Evolutionary conservation across 2,329 filamentous ascomycete genomes (phyloP).

Genomic region (Fusarium paranaense): DNA sequence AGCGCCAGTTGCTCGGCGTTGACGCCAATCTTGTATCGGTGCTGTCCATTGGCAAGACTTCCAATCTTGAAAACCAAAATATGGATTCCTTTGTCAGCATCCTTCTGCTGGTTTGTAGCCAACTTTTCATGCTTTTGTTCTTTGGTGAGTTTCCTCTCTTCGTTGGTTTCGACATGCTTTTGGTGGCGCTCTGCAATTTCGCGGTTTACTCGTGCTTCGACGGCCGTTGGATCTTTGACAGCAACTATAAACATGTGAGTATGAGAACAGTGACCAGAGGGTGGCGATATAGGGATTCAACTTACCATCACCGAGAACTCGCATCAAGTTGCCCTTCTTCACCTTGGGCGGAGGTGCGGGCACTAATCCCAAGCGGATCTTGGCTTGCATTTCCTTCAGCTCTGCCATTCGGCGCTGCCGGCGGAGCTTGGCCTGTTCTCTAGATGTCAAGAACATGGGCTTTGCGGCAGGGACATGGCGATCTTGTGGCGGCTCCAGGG

Average conservation of each 20-base stretch:
- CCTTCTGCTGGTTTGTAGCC: constrained; percentile 83
- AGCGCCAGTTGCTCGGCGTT: constrained; percentile 92
- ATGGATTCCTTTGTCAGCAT: constrained; percentile 86
- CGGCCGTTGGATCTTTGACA: constrained; percentile 96
- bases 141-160: constrained; percentile 87
- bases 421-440: constrained; percentile 91
- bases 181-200: constrained; percentile 90
- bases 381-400: constrained; percentile 95
- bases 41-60: constrained; percentile 90
- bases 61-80: constrained; percentile 90
- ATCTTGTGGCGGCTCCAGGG: constrained; percentile 91
- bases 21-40: constrained; percentile 91
- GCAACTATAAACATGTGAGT: constrained; percentile 54
- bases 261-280: neutral
- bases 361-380: constrained; percentile 90
- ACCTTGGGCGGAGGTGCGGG: constrained; percentile 95
- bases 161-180: constrained; percentile 82
- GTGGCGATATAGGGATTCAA: constrained; percentile 46
- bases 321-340: constrained; percentile 98
- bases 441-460: constrained; percentile 90
- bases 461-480: constrained; percentile 83
- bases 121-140: constrained; percentile 90
- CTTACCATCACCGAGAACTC: constrained; percentile 84
- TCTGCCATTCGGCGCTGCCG: constrained; percentile 92
- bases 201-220: constrained; percentile 91